Percentiles rank a stretch among this genome's conserved stretches.
Conservation (phyloP, 2,329 filamentous ascomycete species). For the Paracorniculantispora psalliotae region DNA sequence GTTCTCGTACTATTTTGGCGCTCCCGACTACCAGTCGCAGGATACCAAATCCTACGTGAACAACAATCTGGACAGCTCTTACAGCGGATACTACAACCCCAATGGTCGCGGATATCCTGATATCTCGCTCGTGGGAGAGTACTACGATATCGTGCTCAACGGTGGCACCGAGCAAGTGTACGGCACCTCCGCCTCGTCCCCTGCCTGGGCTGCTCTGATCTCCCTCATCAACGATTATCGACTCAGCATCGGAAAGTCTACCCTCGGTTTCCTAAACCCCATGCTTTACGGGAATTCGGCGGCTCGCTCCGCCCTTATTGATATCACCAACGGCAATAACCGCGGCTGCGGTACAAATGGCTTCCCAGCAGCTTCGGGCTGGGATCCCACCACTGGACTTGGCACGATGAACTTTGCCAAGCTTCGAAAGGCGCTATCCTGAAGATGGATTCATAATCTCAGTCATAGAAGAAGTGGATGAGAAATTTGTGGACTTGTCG, state of each 20-base stretch:
- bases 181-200: constrained; percentile 5
- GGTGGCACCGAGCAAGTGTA: neutral
- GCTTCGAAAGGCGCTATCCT: neutral
- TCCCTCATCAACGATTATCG: constrained; percentile 8
- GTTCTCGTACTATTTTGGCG: neutral
- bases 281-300: constrained; percentile 6
- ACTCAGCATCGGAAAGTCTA: neutral
- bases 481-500: too few species aligned
- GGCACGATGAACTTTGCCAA: constrained; percentile 5
- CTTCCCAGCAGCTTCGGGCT: neutral
- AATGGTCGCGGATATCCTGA: constrained; percentile 4
- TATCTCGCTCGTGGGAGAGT: neutral
- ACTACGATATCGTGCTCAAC: neutral
- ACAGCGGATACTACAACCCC: neutral
- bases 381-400: constrained; percentile 3
- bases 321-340: constrained; percentile 10
- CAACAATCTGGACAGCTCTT: neutral
- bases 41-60: neutral
- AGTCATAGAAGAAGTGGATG: too few species aligned
- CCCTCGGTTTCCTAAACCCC: constrained; percentile 3
- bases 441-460: neutral
- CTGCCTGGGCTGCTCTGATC: neutral
- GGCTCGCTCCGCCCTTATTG: constrained; percentile 9
- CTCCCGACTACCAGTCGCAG: neutral
- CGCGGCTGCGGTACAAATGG: neutral